Base-by-base conservation (phyloP, 441 rosid species). In the Croton setiger region DNA sequence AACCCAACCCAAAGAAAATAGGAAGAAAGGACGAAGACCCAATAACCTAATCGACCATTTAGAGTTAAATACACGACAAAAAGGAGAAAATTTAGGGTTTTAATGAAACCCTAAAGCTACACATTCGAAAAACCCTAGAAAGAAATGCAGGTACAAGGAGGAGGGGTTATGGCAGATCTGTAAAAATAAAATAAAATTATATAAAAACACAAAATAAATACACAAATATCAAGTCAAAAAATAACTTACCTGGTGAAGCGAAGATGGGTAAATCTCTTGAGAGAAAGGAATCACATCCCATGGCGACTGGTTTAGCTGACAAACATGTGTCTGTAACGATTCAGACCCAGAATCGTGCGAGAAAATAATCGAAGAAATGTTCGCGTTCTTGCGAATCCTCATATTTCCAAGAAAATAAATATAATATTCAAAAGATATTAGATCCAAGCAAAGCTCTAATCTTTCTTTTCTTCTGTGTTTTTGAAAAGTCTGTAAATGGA, bases 331-430 rank as follows among this genome's bases (percentile, higher is more conserved):
- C 67, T 81, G 82, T 33, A 66, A 74, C 21, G 66, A 63, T 63
- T 78, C 81, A 63, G 81, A 69, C 6, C 79, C 74, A 18, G 90
- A 75, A 76, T 84, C 80, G 47, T 68, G 76, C 64, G 83, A 64
- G 73, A 68, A 64, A 57, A 77, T 66, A 74, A 80, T 58, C 69
- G 91, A 76, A 9, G 88, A 74, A 54, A 84, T 80, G 78, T 82
- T 86, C 37, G 82, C 84, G 93, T 91, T 87, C 88, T 91, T 93
- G 48, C 98, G 87, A 84, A 93, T 93, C 96, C 97, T 88, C 98
- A 93, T 93, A 71, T 54, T 75, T n/a, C 41, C 21, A 62, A 27
- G 15, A 45, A 52, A 6, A 52, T 7, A 52, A 52, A 7, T n/a
- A 23, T 10, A 45, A 18, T 18, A 52, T 0, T n/a, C 3, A 18